Evolutionary conservation across 306 rosid species (phyloP).

Genomic region (Prunus dulcis): DNA sequence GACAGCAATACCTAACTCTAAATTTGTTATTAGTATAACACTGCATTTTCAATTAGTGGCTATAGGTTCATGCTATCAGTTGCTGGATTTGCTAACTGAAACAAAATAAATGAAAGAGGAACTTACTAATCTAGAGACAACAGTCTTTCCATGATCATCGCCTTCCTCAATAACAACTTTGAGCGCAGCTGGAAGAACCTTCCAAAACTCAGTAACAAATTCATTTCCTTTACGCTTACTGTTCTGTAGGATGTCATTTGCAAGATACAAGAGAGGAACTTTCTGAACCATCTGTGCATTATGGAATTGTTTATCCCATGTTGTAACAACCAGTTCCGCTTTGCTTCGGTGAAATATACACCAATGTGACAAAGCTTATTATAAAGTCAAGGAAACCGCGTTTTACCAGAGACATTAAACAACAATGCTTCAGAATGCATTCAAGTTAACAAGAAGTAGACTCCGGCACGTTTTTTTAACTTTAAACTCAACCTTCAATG

Average conservation of each 20-base stretch:
- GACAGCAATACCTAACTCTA: not conserved
- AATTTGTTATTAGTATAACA: not conserved
- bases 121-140: conserved; percentile 71
- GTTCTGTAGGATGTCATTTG: conserved; percentile 94
- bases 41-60: not conserved
- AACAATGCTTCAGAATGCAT: not conserved
- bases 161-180: conserved; percentile 58
- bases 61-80: not conserved
- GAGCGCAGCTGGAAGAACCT: conserved; percentile 78
- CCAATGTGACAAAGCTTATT: conserved; percentile 89
- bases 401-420: not conserved
- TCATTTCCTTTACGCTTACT: conserved; percentile 95
- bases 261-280: conserved; percentile 84
- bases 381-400: conserved; percentile 40
- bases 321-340: conserved; percentile 79
- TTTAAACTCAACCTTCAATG: not conserved
- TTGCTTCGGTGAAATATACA: conserved; percentile 87
- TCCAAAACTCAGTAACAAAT: conserved; percentile 88
- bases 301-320: conserved; percentile 83
- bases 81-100: not conserved
- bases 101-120: not conserved
- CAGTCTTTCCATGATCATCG: conserved; percentile 55
- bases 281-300: conserved; percentile 54
- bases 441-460: not conserved
- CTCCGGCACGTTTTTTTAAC: not conserved